Evolutionary conservation across 495 filamentous ascomycete species (phyloP).

Genomic region (Aspergillus indologenus): DNA sequence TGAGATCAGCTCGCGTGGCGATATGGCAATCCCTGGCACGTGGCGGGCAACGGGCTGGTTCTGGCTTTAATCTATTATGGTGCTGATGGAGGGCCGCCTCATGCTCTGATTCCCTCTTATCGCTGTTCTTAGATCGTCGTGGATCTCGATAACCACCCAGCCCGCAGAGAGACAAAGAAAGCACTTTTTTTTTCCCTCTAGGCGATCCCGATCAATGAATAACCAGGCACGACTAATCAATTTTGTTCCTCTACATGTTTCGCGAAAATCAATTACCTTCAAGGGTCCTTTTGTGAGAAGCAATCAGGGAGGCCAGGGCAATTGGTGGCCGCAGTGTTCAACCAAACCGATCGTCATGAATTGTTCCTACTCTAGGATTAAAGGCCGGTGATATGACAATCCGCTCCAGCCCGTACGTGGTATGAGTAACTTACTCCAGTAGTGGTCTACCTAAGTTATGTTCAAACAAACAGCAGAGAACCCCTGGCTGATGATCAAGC

Average conservation of each 20-base stretch:
- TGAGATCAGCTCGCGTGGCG: conserved; percentile 15
- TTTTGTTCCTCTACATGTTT: too few species aligned
- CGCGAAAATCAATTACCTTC: too few species aligned
- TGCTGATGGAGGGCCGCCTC: background rate
- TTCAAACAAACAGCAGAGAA: background rate
- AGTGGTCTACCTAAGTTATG: too few species aligned
- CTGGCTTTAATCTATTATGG: background rate
- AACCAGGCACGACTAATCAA: too few species aligned
- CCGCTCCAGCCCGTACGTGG: too few species aligned
- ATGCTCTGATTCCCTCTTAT: background rate
- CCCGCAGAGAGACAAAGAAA: background rate
- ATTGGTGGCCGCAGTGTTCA: too few species aligned
- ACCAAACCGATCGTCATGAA: too few species aligned
- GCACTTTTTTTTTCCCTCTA: background rate
- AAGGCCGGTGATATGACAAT: background rate
- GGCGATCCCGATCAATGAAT: too few species aligned
- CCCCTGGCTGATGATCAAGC: background rate
- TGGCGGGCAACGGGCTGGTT: conserved; percentile 11
- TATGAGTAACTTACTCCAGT: too few species aligned
- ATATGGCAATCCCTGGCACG: conserved; percentile 8
- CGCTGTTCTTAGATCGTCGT: background rate
- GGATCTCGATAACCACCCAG: background rate
- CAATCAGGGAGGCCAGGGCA: too few species aligned
- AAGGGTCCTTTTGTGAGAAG: too few species aligned
- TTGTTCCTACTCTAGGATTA: background rate